Conservation (phyloP, 1,284 basidiomycete genomes). For the Rhodofomes roseus region DNA sequence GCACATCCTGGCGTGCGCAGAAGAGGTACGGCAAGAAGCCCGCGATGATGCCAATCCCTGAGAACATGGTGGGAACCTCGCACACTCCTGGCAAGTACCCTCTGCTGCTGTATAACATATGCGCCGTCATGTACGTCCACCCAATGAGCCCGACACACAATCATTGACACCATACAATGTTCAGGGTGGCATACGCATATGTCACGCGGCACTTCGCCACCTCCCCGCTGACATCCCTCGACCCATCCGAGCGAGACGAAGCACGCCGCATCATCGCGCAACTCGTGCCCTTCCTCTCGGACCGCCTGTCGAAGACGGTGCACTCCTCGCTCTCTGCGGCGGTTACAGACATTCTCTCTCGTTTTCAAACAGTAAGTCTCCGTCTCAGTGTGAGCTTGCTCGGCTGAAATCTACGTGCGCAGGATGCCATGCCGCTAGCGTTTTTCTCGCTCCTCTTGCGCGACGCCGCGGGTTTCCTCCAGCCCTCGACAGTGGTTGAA, state of each 20-base stretch:
- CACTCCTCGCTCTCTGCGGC: conserved; percentile 46
- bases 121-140: conserved; percentile 55
- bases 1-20: background rate
- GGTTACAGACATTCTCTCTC: conserved; percentile 60
- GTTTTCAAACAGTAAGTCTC: conserved; percentile 45
- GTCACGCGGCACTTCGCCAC: conserved; percentile 53
- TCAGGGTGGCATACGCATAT: conserved; percentile 65
- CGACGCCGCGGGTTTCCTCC: conserved; percentile 49
- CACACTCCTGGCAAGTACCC: conserved; percentile 30
- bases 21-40: conserved; percentile 39
- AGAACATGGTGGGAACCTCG: conserved; percentile 38
- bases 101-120: conserved; percentile 61
- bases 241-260: conserved; percentile 40
- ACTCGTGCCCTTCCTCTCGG: conserved; percentile 59
- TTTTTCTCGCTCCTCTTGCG: conserved; percentile 49
- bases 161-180: background rate
- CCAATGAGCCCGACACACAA: background rate
- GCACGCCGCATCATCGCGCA: conserved; percentile 44
- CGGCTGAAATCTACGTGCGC: conserved; percentile 6
- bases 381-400: background rate
- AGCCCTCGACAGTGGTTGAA: conserved; percentile 41
- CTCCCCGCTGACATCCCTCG: conserved; percentile 47
- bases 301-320: conserved; percentile 49
- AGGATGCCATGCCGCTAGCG: conserved; percentile 44
- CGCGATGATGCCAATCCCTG: conserved; percentile 45